phyloP scores from a whole-genome alignment of 2,329 filamentous ascomycete species.

The Fusarium haematococcum region DNA sequence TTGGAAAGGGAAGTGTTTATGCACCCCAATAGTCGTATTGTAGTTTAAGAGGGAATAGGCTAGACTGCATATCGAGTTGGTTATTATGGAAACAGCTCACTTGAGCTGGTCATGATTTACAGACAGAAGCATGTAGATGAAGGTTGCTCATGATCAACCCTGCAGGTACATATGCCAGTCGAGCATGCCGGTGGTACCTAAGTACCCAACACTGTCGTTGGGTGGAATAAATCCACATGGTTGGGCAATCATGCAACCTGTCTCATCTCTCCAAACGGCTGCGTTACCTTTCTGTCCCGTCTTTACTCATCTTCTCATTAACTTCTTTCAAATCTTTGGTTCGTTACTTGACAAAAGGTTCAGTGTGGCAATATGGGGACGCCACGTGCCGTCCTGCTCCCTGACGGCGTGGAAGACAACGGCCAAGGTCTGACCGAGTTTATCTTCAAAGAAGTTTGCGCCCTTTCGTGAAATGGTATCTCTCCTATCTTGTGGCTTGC shows the following conservation, averaged over 20 bases:
- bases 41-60: background rate
- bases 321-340: background rate
- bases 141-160: background rate
- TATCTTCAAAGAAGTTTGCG: background rate
- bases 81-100: background rate
- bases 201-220: background rate
- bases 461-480: background rate
- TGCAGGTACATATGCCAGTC: background rate
- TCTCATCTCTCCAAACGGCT: background rate
- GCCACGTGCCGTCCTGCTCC: background rate
- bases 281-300: background rate
- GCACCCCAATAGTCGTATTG: slow-evolving; percentile 23
- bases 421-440: background rate
- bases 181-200: background rate
- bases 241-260: background rate
- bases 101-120: background rate
- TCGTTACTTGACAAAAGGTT: background rate
- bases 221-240: background rate
- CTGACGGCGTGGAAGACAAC: background rate
- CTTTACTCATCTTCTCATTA: background rate
- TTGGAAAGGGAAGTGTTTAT: slow-evolving; percentile 45
- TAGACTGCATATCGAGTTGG: background rate
- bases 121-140: background rate
- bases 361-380: background rate
- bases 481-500: background rate